phyloP scores from a whole-genome alignment of 768 basidiomycete species.

The Lentinula lateritia region DNA sequence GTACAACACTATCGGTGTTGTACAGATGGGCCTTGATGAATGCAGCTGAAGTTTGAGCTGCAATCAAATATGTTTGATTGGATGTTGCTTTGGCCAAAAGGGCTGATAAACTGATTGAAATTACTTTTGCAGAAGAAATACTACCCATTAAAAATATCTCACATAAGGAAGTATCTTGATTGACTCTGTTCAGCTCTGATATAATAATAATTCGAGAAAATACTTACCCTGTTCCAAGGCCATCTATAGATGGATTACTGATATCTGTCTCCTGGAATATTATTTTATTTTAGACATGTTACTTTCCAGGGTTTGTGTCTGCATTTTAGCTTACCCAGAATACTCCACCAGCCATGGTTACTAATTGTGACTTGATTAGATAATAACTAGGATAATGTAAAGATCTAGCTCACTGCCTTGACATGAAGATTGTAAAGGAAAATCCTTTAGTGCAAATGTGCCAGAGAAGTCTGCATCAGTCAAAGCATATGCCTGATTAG shows the following conservation, averaged over 20 bases:
- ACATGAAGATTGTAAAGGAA: neutral
- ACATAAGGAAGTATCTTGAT: constrained; percentile 3
- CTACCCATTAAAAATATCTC: neutral
- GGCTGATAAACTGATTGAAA: constrained; percentile 1
- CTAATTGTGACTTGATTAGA: neutral
- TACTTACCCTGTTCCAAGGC: constrained; percentile 9
- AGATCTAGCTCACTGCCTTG: neutral
- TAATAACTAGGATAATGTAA: neutral
- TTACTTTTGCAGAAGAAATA: neutral
- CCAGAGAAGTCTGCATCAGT: neutral
- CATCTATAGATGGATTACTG: neutral
- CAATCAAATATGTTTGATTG: constrained; percentile 6
- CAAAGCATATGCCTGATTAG: constrained; percentile 3
- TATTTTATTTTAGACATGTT: neutral
- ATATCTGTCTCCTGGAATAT: neutral
- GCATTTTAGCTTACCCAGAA: constrained; percentile 1
- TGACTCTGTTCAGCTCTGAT: neutral
- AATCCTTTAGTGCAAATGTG: neutral
- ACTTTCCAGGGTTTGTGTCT: too few species aligned
- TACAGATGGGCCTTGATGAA: constrained; percentile 10
- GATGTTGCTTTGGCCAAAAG: constrained; percentile 10
- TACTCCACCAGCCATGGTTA: constrained; percentile 9
- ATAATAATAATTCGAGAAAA: neutral
- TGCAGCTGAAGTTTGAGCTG: constrained; percentile 1
- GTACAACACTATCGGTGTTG: neutral